Percentiles rank a stretch among this genome's conserved stretches.
phyloP scores from a whole-genome alignment of 257 asterid species.

The Primulina eburnea region DNA sequence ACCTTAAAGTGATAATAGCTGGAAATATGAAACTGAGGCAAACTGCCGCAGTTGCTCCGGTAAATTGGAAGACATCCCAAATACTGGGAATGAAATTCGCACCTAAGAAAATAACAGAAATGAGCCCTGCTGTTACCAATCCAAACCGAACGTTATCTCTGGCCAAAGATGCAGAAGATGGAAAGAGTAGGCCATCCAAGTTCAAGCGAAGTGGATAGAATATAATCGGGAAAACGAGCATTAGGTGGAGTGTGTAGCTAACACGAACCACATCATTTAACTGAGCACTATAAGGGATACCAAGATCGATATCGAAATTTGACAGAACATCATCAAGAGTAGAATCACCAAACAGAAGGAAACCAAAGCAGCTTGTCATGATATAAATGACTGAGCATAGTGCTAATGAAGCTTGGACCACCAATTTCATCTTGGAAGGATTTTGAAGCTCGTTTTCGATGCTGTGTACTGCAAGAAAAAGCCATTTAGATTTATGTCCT shows the following conservation, averaged over 20 bases:
- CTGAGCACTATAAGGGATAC: constrained; percentile 45
- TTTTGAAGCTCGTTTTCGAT: constrained; percentile 57
- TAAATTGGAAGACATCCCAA: constrained; percentile 59
- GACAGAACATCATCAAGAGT: constrained; percentile 50
- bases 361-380: constrained; percentile 58
- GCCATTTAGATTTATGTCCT: neutral
- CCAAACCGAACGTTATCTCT: constrained; percentile 31
- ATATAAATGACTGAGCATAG: constrained; percentile 51
- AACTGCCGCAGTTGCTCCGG: constrained; percentile 49
- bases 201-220: constrained; percentile 48
- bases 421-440: constrained; percentile 34
- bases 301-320: constrained; percentile 41
- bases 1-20: constrained; percentile 47
- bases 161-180: constrained; percentile 31
- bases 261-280: constrained; percentile 45
- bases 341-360: constrained; percentile 53
- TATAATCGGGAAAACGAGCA: constrained; percentile 49
- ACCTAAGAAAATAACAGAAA: constrained; percentile 36
- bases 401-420: constrained; percentile 45
- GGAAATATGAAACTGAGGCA: constrained; percentile 52
- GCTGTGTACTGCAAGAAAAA: constrained; percentile 47
- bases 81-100: constrained; percentile 56
- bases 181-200: constrained; percentile 44
- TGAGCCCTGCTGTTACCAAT: constrained; percentile 31
- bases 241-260: constrained; percentile 46